These are phyloP conservation scores for Olyra latifolia DNA, from an alignment of 176 grass and related monocot species.

Conservation along the genomic window DNA sequence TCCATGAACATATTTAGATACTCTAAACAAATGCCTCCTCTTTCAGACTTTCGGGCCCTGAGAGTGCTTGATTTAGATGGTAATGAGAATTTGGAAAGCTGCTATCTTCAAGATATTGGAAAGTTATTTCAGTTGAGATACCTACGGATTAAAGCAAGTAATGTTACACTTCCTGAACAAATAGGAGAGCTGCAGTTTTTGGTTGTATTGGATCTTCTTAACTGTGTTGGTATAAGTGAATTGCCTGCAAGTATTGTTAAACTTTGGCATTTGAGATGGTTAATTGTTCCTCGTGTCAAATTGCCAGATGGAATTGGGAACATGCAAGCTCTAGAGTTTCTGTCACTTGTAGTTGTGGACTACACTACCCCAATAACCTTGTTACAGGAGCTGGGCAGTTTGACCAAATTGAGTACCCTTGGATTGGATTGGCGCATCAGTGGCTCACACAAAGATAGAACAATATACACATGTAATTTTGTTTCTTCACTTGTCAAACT, in stretches of 20 bases:
- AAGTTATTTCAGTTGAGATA: slow-evolving; percentile 39
- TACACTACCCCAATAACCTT: slow-evolving; percentile 12
- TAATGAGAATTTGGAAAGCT: slow-evolving; percentile 31
- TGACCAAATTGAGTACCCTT: slow-evolving; percentile 44
- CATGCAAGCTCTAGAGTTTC: slow-evolving; percentile 34
- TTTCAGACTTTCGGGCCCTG: slow-evolving; percentile 12
- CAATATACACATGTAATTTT: neutral
- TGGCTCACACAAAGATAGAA: neutral
- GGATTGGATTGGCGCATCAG: slow-evolving; percentile 32
- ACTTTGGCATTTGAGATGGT: slow-evolving; percentile 29
- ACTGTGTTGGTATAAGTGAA: slow-evolving; percentile 7
- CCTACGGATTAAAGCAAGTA: slow-evolving; percentile 34
- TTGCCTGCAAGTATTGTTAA: slow-evolving; percentile 37
- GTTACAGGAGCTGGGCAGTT: slow-evolving; percentile 29
- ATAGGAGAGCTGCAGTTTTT: slow-evolving; percentile 39
- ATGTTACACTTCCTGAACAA: slow-evolving; percentile 42
- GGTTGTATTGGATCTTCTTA: slow-evolving; percentile 28
- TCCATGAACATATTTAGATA: slow-evolving; percentile 41
- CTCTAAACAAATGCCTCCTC: slow-evolving; percentile 25
- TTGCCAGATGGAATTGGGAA: slow-evolving; percentile 36
- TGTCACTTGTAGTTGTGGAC: slow-evolving; percentile 38
- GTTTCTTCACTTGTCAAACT: slow-evolving; percentile 20
- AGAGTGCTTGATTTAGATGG: slow-evolving; percentile 54
- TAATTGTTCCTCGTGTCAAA: slow-evolving; percentile 9
- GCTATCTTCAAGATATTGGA: slow-evolving; percentile 37